Conservation (phyloP, 495 filamentous ascomycete genomes). For the Lichina pygmaea region DNA sequence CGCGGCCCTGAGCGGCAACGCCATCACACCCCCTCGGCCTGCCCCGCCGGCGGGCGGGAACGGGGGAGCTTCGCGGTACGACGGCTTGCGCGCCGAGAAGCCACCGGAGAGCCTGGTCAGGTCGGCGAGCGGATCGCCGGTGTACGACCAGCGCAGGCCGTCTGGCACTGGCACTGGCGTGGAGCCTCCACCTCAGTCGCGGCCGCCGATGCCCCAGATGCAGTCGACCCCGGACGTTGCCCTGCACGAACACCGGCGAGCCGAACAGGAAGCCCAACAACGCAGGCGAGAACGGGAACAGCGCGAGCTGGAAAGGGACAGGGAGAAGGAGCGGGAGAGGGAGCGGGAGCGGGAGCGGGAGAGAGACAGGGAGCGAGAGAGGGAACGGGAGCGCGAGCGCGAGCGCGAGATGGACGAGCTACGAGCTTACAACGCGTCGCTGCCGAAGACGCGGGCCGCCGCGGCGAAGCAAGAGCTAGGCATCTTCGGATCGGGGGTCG, state of each 20-base stretch:
- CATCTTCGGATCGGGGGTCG: conserved; percentile 28
- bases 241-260: background rate
- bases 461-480: conserved; percentile 56
- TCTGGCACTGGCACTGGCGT: background rate
- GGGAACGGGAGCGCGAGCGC: conserved; percentile 4
- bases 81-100: background rate
- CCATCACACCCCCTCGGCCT: conserved; percentile 56
- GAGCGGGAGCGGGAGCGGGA: conserved; percentile 17
- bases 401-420: conserved; percentile 43
- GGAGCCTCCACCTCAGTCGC: conserved; percentile 7
- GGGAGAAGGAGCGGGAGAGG: conserved; percentile 15
- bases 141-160: background rate
- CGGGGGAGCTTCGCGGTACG: conserved; percentile 16
- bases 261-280: conserved; percentile 10
- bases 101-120: background rate
- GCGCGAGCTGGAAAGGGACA: background rate
- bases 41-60: conserved; percentile 16
- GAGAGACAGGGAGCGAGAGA: conserved; percentile 23
- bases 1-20: conserved; percentile 23
- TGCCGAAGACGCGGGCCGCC: conserved; percentile 48
- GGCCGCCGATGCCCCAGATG: background rate
- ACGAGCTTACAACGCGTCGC: conserved; percentile 63
- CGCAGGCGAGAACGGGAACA: background rate
- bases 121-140: conserved; percentile 7
- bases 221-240: background rate